Evolutionary conservation across 2,329 filamentous ascomycete species (phyloP), one percentile per base, ranked within the genome.

Genomic region (Zalaria obscura): DNA sequence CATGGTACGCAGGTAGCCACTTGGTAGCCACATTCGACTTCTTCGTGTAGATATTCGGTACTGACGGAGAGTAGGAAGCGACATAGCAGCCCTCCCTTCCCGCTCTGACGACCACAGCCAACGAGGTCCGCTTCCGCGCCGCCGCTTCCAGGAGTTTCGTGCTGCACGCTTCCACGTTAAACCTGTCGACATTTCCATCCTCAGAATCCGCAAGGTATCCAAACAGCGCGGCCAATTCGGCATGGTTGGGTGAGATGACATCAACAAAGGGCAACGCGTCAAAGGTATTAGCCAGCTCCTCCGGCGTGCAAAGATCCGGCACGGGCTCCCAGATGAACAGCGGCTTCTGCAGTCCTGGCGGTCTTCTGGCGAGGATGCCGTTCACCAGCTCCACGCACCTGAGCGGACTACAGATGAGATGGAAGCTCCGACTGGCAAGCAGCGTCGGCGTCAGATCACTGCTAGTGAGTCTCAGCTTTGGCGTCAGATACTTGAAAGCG

Each of bases 321-420:
- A 95, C 83, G 1, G 91, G 91, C 58, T 98, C 91, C 89, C 89
- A 98, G 40, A 96, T 76, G 57, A 95, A 85, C 5, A 87, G 62
- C 1, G 88, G 83, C 38, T 66, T 53, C 1, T 66, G 53, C 10
- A 49, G 40, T 10, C 39, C 34, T 18, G 35, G 41, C 67, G 60
- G 52, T 38, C 77, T 70, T 36, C 66, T 57, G 3, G 68, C 63
- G 4, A 78, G 66, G 45, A 96, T 83, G n/a, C 78, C 74, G 1
- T 73, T 61, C 25, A 91, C 78, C 25, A 94, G 72, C 41, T 82
- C 74, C 38, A 84, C 78, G 59, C 86, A 93, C 35, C 89, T 75
- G 1, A 66, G 61, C 0, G 88, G 78, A 1, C 80, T 83, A 65
- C 88, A 95, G 47, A 93, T 84, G 53, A 96, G 72, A 59, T 95